Evolutionary conservation across 768 basidiomycete genomes (phyloP).

Genomic region (Suillus subaureus): DNA sequence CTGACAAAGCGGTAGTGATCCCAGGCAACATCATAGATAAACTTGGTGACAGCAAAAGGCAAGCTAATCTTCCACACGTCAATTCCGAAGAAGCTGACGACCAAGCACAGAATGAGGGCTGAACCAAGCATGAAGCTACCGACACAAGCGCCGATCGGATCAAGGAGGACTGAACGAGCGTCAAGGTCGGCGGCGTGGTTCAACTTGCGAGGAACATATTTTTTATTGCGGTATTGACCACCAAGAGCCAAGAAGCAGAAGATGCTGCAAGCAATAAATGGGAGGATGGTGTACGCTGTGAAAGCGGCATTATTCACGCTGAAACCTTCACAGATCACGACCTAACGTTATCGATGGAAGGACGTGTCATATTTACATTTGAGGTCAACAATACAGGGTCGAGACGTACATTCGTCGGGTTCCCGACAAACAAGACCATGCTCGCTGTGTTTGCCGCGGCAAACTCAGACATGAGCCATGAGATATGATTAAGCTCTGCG

Average conservation of each 20-base stretch:
- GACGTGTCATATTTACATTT: neutral
- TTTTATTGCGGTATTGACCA: conserved; percentile 58
- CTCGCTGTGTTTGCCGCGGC: conserved; percentile 80
- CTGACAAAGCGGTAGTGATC: conserved; percentile 50
- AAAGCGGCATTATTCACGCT: conserved; percentile 74
- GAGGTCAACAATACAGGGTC: neutral
- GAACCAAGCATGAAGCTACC: conserved; percentile 66
- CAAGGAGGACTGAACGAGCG: conserved; percentile 65
- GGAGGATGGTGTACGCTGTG: conserved; percentile 82
- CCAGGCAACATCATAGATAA: conserved; percentile 66
- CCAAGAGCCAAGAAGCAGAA: conserved; percentile 62
- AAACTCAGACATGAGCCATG: conserved; percentile 79
- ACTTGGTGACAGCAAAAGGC: conserved; percentile 76
- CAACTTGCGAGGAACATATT: conserved; percentile 54
- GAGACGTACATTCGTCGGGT: conserved; percentile 76
- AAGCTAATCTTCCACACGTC: conserved; percentile 86
- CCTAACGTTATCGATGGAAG: conserved; percentile 19
- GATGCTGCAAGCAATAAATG: conserved; percentile 69
- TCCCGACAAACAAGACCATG: conserved; percentile 79
- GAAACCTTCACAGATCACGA: conserved; percentile 90
- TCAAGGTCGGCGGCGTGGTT: conserved; percentile 39
- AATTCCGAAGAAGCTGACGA: conserved; percentile 72
- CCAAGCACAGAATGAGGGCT: conserved; percentile 74
- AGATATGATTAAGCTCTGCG: conserved; percentile 45
- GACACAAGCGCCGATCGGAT: conserved; percentile 73